Evolutionary conservation across 345 rosid genomes (phyloP).

Genomic region (Lagerstroemia speciosa): DNA sequence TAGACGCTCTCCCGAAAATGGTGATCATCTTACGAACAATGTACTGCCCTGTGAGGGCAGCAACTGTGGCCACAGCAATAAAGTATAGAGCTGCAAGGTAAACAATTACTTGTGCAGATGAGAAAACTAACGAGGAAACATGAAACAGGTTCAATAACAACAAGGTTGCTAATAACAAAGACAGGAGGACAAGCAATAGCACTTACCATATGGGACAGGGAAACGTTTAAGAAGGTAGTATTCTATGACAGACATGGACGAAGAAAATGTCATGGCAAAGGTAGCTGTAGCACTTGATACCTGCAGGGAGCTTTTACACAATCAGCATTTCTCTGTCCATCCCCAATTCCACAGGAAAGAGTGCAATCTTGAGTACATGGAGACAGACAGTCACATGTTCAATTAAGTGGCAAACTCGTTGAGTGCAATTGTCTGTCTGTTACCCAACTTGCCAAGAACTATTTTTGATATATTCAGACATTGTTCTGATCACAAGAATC

Average conservation of each 20-base stretch:
- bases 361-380: no score
- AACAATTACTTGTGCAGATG: neutral
- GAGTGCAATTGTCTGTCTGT: neutral
- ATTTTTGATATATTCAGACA: neutral
- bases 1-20: conserved; percentile 26
- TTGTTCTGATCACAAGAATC: neutral
- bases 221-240: conserved; percentile 37
- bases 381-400: no score
- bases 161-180: no score
- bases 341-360: no score
- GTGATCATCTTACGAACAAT: conserved; percentile 20
- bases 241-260: conserved; percentile 38
- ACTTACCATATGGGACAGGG: conserved; percentile 35
- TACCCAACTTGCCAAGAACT: neutral
- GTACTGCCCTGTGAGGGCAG: conserved; percentile 27
- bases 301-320: conserved; percentile 3
- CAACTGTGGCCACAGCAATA: conserved; percentile 20
- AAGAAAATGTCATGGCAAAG: conserved; percentile 37
- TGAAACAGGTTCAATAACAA: neutral
- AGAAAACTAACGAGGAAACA: neutral
- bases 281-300: conserved; percentile 38
- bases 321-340: neutral
- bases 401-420: neutral
- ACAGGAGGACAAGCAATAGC: no score
- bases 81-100: conserved; percentile 26